Base-by-base conservation (phyloP, 768 basidiomycete genomes). In the Thelephora aurantiotincta region DNA sequence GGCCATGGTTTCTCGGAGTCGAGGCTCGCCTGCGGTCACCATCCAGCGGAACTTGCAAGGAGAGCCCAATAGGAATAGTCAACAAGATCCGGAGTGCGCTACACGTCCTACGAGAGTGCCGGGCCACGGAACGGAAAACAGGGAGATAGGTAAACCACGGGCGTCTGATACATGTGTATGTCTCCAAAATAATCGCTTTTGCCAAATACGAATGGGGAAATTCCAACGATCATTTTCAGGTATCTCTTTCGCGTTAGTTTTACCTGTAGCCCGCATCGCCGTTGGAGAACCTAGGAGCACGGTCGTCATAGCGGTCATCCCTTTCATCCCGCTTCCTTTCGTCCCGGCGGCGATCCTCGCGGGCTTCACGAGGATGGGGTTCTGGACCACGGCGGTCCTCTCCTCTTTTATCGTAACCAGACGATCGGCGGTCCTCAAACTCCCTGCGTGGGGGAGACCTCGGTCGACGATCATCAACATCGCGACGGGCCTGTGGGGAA, bases 401-500 rank as follows among this genome's bases (percentile, higher is more conserved):
- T 67, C 86, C 80, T 65, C 86, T 80, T 66, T 86, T 82, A 77
- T 88, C 86, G 79, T 87, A 85, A 79, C 83, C 84, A 80, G 82
- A 81, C 78, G 82, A 76, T 74, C 82, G 81, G 75, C 73, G 78
- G 68, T 87, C 83, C 71, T 87, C 83, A 67, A 69, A 69, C 58
- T 87, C 82, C 74, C 85, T 82, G 50, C 78, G 73, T 55, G 83
- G 80, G 62, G 85, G 80, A 69, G 82, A 85, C 75, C 84, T 81
- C 71, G 79, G 82, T 72, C 83, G 80, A 66, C 82, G 83, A 57
- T 84, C 85, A 50, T 74, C 65, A 52, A 78, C 79, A 50, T 76
- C 70, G 52, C 79, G 77, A 55, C 86, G 82, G 60, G 74, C 70
- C 37, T 64, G 62, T 59, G 87, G 85, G 46, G 89, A 91, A 60